Base-by-base conservation (phyloP, 2,329 filamentous ascomycete genomes). In the Paracamarosporium sp. region DNA sequence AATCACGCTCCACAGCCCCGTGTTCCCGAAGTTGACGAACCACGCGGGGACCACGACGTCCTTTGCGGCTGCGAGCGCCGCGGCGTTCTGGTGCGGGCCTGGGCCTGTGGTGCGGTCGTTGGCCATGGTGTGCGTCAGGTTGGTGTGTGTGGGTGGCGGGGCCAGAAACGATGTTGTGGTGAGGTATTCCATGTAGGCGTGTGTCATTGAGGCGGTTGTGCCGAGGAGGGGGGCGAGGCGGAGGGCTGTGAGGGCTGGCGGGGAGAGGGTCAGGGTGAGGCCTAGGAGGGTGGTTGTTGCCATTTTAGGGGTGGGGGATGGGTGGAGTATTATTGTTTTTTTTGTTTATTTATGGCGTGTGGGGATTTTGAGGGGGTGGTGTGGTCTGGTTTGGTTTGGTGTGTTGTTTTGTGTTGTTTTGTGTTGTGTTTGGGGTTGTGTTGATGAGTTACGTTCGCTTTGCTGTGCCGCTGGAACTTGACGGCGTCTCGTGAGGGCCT, bases 171-270 rank as follows among this genome's bases (percentile, higher is more conserved):
- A 62, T 9, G 59, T 58, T 30, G 59, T 67, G 6, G 67, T 64
- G 5, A 70, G 25, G 43, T 51, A 60, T 52, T 72, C 68, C 62
- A 67, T 65, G 60, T 68, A 71, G 6, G 69, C 66, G 36, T 72
- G 68, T 6, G 65, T 67, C 6, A 72, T 58, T 35, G 60, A 63
- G 22, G 63, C 67, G n/a, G 68, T 71, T 38, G 55, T 60, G 55
- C 51, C 45, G 24, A 72, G 44, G 35, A 71, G 60, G 3, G 70
- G 66, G 1, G 53, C n/a, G 43, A 72, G 46, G 53, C 66, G 68
- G 24, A 72, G 61, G n/a, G 56, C 38, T 12, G 62, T 63, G 6
- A 71, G 53, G n/a, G 51, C 25, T 0, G 59, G 40, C 2, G 59
- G 58, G 17, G 52, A 60, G 52, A 63, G 56, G 30, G 47, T 52